These are phyloP conservation scores for Volvox reticuliferus DNA, from an alignment of 139 green algal species.

Conservation along the genomic window DNA sequence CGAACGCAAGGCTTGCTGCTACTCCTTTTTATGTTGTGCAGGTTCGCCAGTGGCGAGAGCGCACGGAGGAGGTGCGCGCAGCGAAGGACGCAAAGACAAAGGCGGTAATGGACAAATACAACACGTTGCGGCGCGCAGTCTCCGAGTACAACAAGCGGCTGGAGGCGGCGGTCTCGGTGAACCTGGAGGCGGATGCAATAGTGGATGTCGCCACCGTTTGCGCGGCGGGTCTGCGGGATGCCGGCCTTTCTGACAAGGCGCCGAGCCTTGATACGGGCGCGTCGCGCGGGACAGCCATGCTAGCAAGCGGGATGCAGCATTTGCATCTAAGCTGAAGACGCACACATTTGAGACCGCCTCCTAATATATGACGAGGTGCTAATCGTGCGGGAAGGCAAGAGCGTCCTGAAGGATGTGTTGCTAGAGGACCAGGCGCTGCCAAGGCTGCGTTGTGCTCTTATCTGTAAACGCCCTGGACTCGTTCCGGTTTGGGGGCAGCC, in stretches of 20 bases:
- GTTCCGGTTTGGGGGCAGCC: not conserved
- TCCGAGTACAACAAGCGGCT: conserved; percentile 53
- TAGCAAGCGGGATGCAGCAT: not conserved
- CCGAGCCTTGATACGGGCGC: not conserved
- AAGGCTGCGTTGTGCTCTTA: no score
- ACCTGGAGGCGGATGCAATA: not conserved
- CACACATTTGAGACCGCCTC: not conserved
- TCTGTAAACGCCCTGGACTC: no score
- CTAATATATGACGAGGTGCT: not conserved
- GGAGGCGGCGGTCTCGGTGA: conserved; percentile 11
- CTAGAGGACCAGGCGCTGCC: no score
- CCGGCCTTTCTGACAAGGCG: not conserved
- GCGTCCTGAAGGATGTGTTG: not conserved
- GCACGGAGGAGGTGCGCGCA: conserved; percentile 44
- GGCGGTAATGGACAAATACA: conserved; percentile 56
- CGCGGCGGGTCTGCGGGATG: not conserved
- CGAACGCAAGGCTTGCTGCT: not conserved
- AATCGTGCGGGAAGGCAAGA: not conserved
- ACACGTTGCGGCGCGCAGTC: conserved; percentile 49
- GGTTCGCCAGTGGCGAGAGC: conserved; percentile 55
- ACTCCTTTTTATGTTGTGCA: not conserved
- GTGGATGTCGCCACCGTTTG: not conserved
- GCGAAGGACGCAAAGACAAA: conserved; percentile 23
- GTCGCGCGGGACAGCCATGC: not conserved
- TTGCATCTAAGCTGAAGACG: not conserved